Percentiles rank a stretch among this genome's conserved stretches.
These are phyloP conservation scores for Saccharomyces pastorianus DNA, from an alignment of 1,139 yeast species.

Conservation along the genomic window DNA sequence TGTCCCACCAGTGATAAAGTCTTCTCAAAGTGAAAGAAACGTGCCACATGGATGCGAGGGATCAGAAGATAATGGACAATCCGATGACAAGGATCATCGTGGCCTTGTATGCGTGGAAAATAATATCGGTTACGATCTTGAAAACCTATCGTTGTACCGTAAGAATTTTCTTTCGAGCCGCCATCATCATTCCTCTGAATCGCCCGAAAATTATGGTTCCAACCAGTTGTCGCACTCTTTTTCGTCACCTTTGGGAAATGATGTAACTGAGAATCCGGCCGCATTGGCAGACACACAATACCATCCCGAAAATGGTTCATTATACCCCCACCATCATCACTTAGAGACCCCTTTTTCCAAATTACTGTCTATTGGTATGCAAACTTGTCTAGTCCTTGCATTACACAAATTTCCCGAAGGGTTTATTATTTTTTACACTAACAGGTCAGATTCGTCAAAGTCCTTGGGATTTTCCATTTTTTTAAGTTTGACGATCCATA, in stretches of 20 bases:
- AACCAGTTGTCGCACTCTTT: neutral
- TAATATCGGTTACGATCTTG: constrained; percentile 31
- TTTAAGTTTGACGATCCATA: constrained; percentile 76
- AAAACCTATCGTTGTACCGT: constrained; percentile 29
- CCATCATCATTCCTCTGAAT: constrained; percentile 2
- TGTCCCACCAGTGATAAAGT: neutral
- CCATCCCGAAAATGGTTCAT: neutral
- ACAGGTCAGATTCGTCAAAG: constrained; percentile 30
- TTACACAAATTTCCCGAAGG: constrained; percentile 95
- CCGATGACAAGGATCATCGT: neutral
- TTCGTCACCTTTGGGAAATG: neutral
- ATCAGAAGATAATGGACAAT: neutral
- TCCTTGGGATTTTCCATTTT: constrained; percentile 81
- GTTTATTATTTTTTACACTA: constrained; percentile 54
- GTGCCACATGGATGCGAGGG: neutral
- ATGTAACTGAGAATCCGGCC: neutral
- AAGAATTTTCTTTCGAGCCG: constrained; percentile 18
- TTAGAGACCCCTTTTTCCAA: constrained; percentile 70
- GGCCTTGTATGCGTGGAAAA: constrained; percentile 30
- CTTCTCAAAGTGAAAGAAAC: neutral
- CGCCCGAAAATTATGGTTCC: neutral
- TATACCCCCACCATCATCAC: constrained; percentile 66
- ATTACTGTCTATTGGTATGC: constrained; percentile 75
- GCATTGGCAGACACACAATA: neutral
- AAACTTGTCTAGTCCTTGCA: constrained; percentile 80